phyloP scores from a whole-genome alignment of 345 rosid genomes.

The Melastoma malabathricum region DNA sequence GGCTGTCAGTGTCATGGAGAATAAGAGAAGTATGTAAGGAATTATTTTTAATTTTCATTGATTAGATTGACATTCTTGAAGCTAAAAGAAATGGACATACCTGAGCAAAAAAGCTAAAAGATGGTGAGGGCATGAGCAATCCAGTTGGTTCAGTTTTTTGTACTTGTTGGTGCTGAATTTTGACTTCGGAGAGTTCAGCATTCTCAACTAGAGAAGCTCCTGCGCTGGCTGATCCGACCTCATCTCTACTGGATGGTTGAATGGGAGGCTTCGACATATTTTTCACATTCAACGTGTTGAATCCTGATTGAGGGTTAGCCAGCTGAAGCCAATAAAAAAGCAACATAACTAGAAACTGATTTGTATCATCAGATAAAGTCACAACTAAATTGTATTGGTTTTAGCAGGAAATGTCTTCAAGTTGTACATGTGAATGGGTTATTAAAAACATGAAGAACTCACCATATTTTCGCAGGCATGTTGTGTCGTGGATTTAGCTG shows the following conservation, averaged over 20 bases:
- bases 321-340: background rate
- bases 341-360: background rate
- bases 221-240: slow-evolving; percentile 15
- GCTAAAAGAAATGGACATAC: slow-evolving; percentile 17
- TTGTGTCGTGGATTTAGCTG: slow-evolving; percentile 27
- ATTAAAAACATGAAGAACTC: slow-evolving; percentile 10
- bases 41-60: background rate
- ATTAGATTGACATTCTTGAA: background rate
- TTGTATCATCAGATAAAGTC: too few relatives aligned
- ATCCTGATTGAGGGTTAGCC: too few relatives aligned
- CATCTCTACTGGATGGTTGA: slow-evolving; percentile 14
- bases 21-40: slow-evolving; percentile 7
- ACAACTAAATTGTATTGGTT: too few relatives aligned
- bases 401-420: background rate
- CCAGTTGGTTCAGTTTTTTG: slow-evolving; percentile 60
- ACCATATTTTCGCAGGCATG: slow-evolving; percentile 50
- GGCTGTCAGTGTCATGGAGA: slow-evolving; percentile 33
- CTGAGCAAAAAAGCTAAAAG: slow-evolving; percentile 71
- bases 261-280: slow-evolving; percentile 3
- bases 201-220: slow-evolving; percentile 22
- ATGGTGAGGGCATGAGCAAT: slow-evolving; percentile 82
- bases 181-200: slow-evolving; percentile 11
- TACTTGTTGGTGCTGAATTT: slow-evolving; percentile 16
- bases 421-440: background rate
- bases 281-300: too few relatives aligned